A percentile compares a stretch with the other conserved stretches of the same genome.
These are phyloP conservation scores for Persicaria maculosa DNA, from an alignment of 148 eudicot species.

Conservation along the genomic window DNA sequence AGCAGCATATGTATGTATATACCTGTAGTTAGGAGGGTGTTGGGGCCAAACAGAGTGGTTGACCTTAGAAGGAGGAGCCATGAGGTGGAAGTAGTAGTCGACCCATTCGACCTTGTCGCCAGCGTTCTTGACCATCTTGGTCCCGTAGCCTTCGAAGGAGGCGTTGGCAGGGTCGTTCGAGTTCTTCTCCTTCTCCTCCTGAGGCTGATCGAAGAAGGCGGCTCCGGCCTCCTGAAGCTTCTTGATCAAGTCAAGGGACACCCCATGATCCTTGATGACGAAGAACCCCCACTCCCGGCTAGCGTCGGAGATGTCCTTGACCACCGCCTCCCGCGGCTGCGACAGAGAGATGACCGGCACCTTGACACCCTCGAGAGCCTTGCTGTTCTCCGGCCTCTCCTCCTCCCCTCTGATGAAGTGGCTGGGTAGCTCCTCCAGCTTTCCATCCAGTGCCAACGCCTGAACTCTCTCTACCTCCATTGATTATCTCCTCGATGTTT, in stretches of 20 bases:
- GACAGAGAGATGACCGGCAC: constrained; percentile 33
- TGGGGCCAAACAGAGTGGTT: constrained; percentile 35
- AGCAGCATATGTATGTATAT: neutral
- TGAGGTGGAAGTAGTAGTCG: constrained; percentile 37
- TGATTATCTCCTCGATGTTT: no score
- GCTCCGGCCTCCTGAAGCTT: constrained; percentile 24
- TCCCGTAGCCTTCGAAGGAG: constrained; percentile 37
- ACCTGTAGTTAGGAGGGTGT: constrained; percentile 33
- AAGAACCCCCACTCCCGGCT: constrained; percentile 37
- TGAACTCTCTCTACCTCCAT: constrained; percentile 39
- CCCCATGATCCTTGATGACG: constrained; percentile 24
- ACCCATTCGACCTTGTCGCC: constrained; percentile 39
- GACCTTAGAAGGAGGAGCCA: constrained; percentile 34
- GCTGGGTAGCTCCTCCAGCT: constrained; percentile 23
- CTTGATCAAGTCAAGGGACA: constrained; percentile 16
- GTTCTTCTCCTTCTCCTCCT: constrained; percentile 31
- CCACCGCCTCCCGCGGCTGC: constrained; percentile 20
- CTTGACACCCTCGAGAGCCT: constrained; percentile 28
- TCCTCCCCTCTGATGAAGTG: constrained; percentile 30
- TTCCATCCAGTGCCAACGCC: constrained; percentile 11
- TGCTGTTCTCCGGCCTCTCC: constrained; percentile 40
- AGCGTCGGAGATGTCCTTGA: constrained; percentile 23
- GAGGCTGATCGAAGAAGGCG: constrained; percentile 29
- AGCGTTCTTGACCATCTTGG: constrained; percentile 28
- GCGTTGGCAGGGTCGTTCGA: constrained; percentile 34